phyloP scores from a whole-genome alignment of 495 filamentous ascomycete species.

The Penicillium desertorum region DNA sequence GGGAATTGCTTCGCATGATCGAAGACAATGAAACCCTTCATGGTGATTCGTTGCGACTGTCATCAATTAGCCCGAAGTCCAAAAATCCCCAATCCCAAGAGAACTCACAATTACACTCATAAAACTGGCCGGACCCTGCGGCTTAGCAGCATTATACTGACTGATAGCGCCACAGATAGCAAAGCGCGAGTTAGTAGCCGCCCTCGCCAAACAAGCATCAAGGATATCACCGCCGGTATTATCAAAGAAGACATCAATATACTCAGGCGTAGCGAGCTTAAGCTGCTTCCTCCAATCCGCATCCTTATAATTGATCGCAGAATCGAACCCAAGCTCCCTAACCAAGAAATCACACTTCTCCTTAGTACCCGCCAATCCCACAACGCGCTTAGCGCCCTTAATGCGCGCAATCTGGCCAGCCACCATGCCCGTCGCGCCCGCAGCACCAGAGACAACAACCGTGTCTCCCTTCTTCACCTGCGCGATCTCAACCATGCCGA shows the following conservation, averaged over 20 bases:
- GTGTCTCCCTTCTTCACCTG: slow-evolving; percentile 57
- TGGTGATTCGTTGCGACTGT: slow-evolving; percentile 49
- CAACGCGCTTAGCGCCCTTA: slow-evolving; percentile 53
- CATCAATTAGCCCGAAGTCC: slow-evolving; percentile 20
- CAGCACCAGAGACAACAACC: slow-evolving; percentile 67
- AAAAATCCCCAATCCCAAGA: not conserved
- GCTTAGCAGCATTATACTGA: slow-evolving; percentile 52
- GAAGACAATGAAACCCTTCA: slow-evolving; percentile 59
- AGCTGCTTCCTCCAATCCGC: slow-evolving; percentile 52
- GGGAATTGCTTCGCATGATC: slow-evolving; percentile 50
- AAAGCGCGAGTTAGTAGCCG: slow-evolving; percentile 49
- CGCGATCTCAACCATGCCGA: slow-evolving; percentile 61
- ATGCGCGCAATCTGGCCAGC: slow-evolving; percentile 69
- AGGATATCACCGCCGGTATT: slow-evolving; percentile 57
- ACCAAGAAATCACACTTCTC: slow-evolving; percentile 53
- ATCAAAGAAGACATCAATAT: slow-evolving; percentile 60
- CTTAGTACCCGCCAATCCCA: slow-evolving; percentile 51
- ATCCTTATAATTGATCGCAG: slow-evolving; percentile 58
- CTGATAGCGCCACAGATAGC: slow-evolving; percentile 56
- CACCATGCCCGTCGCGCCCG: slow-evolving; percentile 68
- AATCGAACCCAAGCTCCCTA: slow-evolving; percentile 50
- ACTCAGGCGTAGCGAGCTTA: slow-evolving; percentile 45
- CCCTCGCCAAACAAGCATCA: slow-evolving; percentile 50
- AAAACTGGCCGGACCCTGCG: slow-evolving; percentile 47
- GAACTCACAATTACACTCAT: slow-evolving; percentile 52